Conservation (phyloP, 805 yeast species). For the Monosporozyma aquatica region DNA sequence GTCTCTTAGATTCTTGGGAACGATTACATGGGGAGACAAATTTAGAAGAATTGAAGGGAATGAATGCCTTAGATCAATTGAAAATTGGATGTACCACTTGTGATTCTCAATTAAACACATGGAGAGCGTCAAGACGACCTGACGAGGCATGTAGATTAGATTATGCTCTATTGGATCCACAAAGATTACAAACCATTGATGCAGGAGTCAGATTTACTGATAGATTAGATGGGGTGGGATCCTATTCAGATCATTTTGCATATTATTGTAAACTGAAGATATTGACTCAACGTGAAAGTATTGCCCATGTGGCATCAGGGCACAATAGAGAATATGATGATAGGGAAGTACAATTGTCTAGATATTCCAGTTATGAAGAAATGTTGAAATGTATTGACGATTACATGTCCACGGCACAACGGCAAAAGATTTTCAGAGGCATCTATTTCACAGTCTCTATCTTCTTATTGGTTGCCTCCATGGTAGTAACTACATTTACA, state of each 20-base stretch:
- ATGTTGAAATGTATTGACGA: constrained; percentile 38
- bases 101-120: constrained; percentile 78
- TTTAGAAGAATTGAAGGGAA: constrained; percentile 33
- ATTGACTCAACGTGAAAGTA: constrained; percentile 1
- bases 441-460: constrained; percentile 54
- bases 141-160: constrained; percentile 83
- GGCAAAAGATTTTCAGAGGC: constrained; percentile 59
- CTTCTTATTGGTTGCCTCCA: constrained; percentile 41
- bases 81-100: constrained; percentile 76
- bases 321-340: not conserved
- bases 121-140: constrained; percentile 45
- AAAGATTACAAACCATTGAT: constrained; percentile 41
- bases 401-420: constrained; percentile 44
- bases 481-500: constrained; percentile 52
- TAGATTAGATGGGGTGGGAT: constrained; percentile 53
- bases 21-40: constrained; percentile 44
- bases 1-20: constrained; percentile 77
- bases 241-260: constrained; percentile 91
- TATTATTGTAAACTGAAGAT: constrained; percentile 41
- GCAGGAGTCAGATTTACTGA: constrained; percentile 74
- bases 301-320: not conserved
- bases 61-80: constrained; percentile 57
- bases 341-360: constrained; percentile 11
- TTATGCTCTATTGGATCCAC: constrained; percentile 69
- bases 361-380: constrained; percentile 35